Percentiles rank a stretch among this genome's conserved stretches.
phyloP scores from a whole-genome alignment of 441 rosid genomes.

The Eutrema salsugineum region DNA sequence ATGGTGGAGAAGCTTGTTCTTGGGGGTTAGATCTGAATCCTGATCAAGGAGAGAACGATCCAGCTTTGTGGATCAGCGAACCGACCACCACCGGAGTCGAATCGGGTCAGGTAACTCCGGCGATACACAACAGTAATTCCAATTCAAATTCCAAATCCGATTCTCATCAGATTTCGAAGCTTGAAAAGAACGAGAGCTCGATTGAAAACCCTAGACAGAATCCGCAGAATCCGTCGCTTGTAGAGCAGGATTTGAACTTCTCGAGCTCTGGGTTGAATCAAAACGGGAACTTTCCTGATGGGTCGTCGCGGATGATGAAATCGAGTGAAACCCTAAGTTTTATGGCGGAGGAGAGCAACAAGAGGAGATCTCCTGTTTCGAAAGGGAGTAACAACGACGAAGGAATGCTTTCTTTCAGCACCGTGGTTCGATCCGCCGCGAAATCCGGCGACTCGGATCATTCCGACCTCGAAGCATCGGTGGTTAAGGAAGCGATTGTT shows the following conservation, averaged over 20 bases:
- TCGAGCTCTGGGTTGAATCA: slow-evolving; percentile 50
- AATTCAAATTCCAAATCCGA: slow-evolving; percentile 17
- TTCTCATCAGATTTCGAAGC: slow-evolving; percentile 38
- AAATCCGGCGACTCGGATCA: slow-evolving; percentile 83
- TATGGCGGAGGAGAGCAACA: slow-evolving; percentile 17
- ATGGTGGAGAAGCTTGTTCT: slow-evolving; percentile 52
- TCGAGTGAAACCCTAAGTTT: slow-evolving; percentile 32
- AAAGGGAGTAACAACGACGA: slow-evolving; percentile 33
- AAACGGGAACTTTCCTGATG: slow-evolving; percentile 41
- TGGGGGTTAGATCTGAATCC: slow-evolving; percentile 47
- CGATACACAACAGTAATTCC: slow-evolving; percentile 15
- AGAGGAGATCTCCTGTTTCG: slow-evolving; percentile 19
- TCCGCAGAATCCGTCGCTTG: slow-evolving; percentile 34
- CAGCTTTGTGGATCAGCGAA: slow-evolving; percentile 75
- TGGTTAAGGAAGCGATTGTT: slow-evolving; percentile 62
- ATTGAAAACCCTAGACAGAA: slow-evolving; percentile 40
- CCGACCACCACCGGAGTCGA: slow-evolving; percentile 43
- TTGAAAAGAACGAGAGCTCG: slow-evolving; percentile 53
- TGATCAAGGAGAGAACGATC: slow-evolving; percentile 87
- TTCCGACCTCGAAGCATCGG: slow-evolving; percentile 93
- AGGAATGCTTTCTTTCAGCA: slow-evolving; percentile 49
- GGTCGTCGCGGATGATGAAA: slow-evolving; percentile 42
- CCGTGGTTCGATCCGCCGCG: slow-evolving; percentile 50
- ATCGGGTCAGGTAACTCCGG: slow-evolving; percentile 34
- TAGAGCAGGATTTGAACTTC: slow-evolving; percentile 54